Evolutionary conservation across 1,284 basidiomycete species (phyloP).

Genomic region (Heterobasidion occidentale): DNA sequence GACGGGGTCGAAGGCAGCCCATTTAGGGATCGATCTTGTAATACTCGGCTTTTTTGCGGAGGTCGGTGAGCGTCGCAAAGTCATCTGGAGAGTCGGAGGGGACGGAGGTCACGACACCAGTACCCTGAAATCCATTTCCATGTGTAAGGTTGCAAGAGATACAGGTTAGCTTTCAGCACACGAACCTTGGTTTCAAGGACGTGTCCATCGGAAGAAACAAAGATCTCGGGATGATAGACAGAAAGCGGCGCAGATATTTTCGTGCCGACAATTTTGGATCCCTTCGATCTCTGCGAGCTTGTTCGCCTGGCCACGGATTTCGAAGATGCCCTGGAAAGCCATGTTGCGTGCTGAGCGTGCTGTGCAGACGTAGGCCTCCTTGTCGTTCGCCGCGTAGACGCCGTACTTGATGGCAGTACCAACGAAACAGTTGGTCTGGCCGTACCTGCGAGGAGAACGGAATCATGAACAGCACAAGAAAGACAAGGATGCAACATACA

Average conservation of each 20-base stretch:
- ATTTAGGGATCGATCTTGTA: slow-evolving; percentile 93
- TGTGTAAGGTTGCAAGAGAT: not conserved
- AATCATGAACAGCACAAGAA: slow-evolving; percentile 7
- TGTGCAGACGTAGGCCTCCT: slow-evolving; percentile 88
- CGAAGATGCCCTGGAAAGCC: slow-evolving; percentile 88
- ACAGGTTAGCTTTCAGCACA: not conserved
- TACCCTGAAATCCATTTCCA: slow-evolving; percentile 51
- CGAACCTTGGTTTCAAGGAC: slow-evolving; percentile 86
- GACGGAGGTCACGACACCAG: slow-evolving; percentile 97
- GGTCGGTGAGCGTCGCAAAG: slow-evolving; percentile 84
- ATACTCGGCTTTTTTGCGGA: slow-evolving; percentile 95
- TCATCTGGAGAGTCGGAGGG: slow-evolving; percentile 99
- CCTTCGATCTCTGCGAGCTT: slow-evolving; percentile 78
- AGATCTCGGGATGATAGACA: slow-evolving; percentile 80
- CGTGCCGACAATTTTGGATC: slow-evolving; percentile 80
- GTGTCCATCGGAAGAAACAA: slow-evolving; percentile 95
- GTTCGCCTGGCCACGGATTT: slow-evolving; percentile 61
- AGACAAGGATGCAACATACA: slow-evolving; percentile 44
- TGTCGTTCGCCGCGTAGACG: slow-evolving; percentile 80
- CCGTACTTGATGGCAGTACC: slow-evolving; percentile 91
- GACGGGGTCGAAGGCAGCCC: slow-evolving; percentile 82
- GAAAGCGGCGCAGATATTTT: slow-evolving; percentile 88
- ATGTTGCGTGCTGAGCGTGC: slow-evolving; percentile 92
- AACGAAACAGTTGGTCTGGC: slow-evolving; percentile 98
- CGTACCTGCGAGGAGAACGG: slow-evolving; percentile 56